Percentiles rank a stretch among this genome's conserved stretches.
These are phyloP conservation scores for Xylaria bambusicola DNA, from an alignment of 495 filamentous ascomycete genomes.

Conservation along the genomic window DNA sequence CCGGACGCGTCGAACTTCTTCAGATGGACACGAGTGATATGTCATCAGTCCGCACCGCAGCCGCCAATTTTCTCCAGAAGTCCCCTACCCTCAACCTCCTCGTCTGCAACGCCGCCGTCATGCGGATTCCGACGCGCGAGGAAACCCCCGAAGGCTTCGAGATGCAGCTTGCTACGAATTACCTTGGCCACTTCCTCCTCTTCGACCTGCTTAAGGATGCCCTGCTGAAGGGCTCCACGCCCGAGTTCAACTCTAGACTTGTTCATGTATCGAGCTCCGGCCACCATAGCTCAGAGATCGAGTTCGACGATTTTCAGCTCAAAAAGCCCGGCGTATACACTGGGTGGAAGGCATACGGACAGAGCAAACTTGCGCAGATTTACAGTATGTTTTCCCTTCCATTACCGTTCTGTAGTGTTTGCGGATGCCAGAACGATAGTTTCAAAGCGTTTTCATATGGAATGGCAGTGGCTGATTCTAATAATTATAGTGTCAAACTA, in stretches of 20 bases:
- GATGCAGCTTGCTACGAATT: conserved; percentile 48
- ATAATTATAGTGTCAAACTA: conserved; percentile 48
- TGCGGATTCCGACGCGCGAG: conserved; percentile 37
- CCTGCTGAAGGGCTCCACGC: conserved; percentile 39
- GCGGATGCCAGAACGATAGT: no score
- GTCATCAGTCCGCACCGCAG: conserved; percentile 30
- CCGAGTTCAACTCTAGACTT: conserved; percentile 44
- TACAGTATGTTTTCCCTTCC: no score
- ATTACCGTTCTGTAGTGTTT: no score
- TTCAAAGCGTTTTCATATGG: no score
- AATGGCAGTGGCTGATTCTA: no score
- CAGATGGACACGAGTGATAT: conserved; percentile 30
- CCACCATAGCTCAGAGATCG: conserved; percentile 31
- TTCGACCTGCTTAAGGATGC: conserved; percentile 46
- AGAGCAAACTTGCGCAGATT: conserved; percentile 45
- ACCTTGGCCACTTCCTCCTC: conserved; percentile 52
- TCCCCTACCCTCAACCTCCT: conserved; percentile 27
- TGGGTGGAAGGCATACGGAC: conserved; percentile 38
- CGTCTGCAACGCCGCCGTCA: conserved; percentile 39
- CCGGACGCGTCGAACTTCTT: conserved; percentile 30
- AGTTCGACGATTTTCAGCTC: conserved; percentile 18
- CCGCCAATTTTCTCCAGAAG: conserved; percentile 22
- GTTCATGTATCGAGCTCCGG: conserved; percentile 43
- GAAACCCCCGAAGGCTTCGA: conserved; percentile 47
- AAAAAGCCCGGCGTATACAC: conserved; percentile 38